Percentiles rank a stretch among this genome's conserved stretches.
Evolutionary conservation across 164 flowering plant species (phyloP).

Genomic region (Taxillus chinensis): DNA sequence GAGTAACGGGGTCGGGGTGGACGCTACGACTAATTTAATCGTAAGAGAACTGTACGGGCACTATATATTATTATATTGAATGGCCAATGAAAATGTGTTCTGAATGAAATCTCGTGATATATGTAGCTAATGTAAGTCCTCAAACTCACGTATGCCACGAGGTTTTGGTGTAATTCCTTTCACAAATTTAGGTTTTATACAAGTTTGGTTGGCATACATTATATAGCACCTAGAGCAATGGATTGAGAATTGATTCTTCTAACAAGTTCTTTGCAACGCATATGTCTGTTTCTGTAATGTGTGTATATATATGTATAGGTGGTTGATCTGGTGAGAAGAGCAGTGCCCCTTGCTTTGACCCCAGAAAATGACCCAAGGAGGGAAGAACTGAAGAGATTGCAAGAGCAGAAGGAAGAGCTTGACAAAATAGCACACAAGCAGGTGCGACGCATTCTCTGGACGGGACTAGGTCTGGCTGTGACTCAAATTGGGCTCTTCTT

Average conservation of each 20-base stretch:
- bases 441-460: slow-evolving; percentile 62
- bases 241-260: background rate
- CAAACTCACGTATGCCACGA: too few species aligned
- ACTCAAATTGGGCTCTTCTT: slow-evolving; percentile 75
- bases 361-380: slow-evolving; percentile 65
- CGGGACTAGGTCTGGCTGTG: slow-evolving; percentile 54
- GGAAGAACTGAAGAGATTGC: slow-evolving; percentile 54
- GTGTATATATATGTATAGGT: slow-evolving; percentile 26
- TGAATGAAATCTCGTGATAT: too few species aligned
- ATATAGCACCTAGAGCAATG: background rate
- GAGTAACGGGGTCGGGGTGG: too few species aligned
- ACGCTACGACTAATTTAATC: too few species aligned
- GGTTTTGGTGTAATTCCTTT: background rate
- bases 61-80: too few species aligned
- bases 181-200: background rate
- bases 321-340: slow-evolving; percentile 66
- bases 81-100: too few species aligned
- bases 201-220: too few species aligned
- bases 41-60: too few species aligned
- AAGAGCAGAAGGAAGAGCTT: slow-evolving; percentile 60
- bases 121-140: too few species aligned
- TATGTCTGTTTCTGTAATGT: too few species aligned
- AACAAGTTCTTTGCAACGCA: background rate
- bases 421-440: slow-evolving; percentile 73
- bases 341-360: slow-evolving; percentile 62